phyloP scores from a whole-genome alignment of 768 basidiomycete genomes.

The Tulasnella sp. region DNA sequence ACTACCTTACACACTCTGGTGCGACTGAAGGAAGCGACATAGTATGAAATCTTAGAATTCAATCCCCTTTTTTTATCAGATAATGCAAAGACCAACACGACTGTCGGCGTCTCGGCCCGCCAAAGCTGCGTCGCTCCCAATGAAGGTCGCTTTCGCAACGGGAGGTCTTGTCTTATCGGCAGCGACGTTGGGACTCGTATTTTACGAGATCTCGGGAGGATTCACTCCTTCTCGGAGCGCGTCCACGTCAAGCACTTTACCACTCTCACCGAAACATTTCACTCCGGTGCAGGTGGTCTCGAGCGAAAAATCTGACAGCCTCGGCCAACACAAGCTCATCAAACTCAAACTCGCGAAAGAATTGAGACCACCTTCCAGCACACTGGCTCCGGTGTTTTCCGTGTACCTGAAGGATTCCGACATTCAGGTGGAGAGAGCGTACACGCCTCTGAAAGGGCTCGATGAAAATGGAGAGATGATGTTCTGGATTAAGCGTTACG shows the following conservation, averaged over 20 bases:
- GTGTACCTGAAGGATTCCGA: constrained; percentile 78
- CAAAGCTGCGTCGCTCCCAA: neutral
- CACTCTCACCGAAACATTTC: constrained; percentile 31
- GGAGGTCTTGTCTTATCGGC: neutral
- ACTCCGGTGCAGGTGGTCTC: constrained; percentile 43
- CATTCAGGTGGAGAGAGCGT: constrained; percentile 78
- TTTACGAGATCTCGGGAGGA: constrained; percentile 4
- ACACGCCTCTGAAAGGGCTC: constrained; percentile 68
- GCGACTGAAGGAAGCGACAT: neutral
- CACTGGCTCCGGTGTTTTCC: constrained; percentile 47
- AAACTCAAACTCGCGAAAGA: constrained; percentile 44
- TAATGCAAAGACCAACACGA: neutral
- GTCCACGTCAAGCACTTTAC: constrained; percentile 15
- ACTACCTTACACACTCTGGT: neutral
- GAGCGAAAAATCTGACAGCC: constrained; percentile 34
- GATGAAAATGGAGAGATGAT: constrained; percentile 53
- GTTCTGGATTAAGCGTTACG: constrained; percentile 68
- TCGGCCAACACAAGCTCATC: constrained; percentile 50
- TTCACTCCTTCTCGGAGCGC: constrained; percentile 16
- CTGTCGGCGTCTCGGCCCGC: neutral
- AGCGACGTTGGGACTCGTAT: neutral
- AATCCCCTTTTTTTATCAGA: neutral
- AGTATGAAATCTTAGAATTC: neutral
- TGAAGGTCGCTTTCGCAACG: neutral
- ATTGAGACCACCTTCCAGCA: constrained; percentile 17